Conservation (phyloP, 768 basidiomycete genomes). For the Amanita fuliginea region DNA sequence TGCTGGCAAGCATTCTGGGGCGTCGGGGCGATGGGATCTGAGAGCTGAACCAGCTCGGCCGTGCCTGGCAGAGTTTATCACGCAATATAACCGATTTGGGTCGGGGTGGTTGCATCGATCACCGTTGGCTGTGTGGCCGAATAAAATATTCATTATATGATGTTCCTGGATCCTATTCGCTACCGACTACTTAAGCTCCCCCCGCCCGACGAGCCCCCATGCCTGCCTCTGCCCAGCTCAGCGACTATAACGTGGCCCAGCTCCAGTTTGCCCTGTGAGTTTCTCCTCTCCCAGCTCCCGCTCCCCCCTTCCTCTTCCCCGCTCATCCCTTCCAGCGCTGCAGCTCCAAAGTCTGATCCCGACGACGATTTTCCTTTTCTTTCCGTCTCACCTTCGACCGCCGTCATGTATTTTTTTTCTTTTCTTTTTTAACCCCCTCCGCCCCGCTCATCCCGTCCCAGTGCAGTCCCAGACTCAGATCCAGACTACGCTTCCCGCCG, state of each 20-base stretch:
- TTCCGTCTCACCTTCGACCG: constrained; percentile 36
- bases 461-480: constrained; percentile 28
- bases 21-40: constrained; percentile 20
- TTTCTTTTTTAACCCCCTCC: constrained; percentile 8
- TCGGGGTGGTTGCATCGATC: constrained; percentile 10
- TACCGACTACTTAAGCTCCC: constrained; percentile 10
- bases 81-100: constrained; percentile 15
- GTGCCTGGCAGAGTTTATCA: constrained; percentile 8
- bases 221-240: constrained; percentile 28
- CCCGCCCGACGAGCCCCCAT: constrained; percentile 9
- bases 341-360: constrained; percentile 26
- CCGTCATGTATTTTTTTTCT: constrained; percentile 25
- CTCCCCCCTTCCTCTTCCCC: constrained; percentile 19
- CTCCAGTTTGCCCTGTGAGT: constrained; percentile 52
- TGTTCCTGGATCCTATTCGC: constrained; percentile 7
- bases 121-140: constrained; percentile 7
- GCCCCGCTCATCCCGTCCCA: constrained; percentile 7
- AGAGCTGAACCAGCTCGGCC: constrained; percentile 6
- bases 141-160: constrained; percentile 3
- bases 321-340: constrained; percentile 14
- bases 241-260: constrained; percentile 52
- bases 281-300: constrained; percentile 12
- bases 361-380: constrained; percentile 27
- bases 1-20: constrained; percentile 48
- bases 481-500: constrained; percentile 53